Conservation (phyloP, 176 grass and related monocot genomes). For the Elymus sibiricus region DNA sequence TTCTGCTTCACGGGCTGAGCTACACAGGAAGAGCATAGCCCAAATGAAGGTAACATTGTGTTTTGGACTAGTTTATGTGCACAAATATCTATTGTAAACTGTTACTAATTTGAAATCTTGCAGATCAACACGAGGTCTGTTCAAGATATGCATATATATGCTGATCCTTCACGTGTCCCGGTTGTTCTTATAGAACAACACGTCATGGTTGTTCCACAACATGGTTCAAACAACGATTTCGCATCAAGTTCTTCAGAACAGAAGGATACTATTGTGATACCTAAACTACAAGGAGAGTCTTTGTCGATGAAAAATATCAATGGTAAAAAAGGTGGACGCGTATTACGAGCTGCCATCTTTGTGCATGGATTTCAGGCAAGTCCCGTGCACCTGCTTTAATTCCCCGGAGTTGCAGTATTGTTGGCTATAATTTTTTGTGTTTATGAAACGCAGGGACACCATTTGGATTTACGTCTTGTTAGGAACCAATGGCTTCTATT, state of each 20-base stretch:
- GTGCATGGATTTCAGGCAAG: conserved; percentile 99
- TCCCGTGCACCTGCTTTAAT: neutral
- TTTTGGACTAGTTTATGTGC: conserved; percentile 13
- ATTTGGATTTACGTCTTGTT: conserved; percentile 93
- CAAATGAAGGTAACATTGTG: conserved; percentile 77
- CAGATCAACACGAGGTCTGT: conserved; percentile 81
- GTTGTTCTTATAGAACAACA: conserved; percentile 96
- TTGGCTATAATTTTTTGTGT: conserved; percentile 19
- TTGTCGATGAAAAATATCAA: conserved; percentile 30
- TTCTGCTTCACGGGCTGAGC: conserved; percentile 71
- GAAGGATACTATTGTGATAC: conserved; percentile 61
- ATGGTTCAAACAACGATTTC: conserved; percentile 55
- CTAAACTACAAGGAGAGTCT: conserved; percentile 49
- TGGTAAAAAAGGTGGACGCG: conserved; percentile 61
- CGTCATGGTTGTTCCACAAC: conserved; percentile 87
- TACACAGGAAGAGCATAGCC: conserved; percentile 91
- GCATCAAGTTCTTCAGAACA: conserved; percentile 39
- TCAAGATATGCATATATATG: conserved; percentile 97
- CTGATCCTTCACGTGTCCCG: conserved; percentile 83
- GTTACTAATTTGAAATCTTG: conserved; percentile 31
- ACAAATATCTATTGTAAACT: neutral
- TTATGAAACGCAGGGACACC: conserved; percentile 65
- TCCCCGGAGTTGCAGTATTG: conserved; percentile 9
- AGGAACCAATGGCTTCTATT: conserved; percentile 96
- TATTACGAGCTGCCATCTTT: conserved; percentile 82